Percentiles rank a stretch among this genome's conserved stretches.
phyloP scores from a whole-genome alignment of 1,284 basidiomycete species.

The Cutaneotrichosporon sp. region DNA sequence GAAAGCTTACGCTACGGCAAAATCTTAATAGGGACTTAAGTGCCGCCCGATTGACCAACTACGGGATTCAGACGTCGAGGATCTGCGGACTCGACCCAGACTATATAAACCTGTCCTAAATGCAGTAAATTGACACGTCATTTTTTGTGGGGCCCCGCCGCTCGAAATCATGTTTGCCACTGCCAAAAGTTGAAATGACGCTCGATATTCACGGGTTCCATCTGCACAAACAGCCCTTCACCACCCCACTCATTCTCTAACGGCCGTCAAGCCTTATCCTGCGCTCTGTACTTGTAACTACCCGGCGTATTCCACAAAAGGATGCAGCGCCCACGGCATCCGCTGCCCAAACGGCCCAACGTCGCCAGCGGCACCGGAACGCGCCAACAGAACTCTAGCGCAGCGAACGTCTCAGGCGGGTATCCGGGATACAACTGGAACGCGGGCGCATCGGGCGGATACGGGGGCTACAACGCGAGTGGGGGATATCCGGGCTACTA shows the following conservation, averaged over 20 bases:
- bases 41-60: conserved; percentile 11
- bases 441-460: too few relatives aligned
- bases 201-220: too few relatives aligned
- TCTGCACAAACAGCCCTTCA: too few relatives aligned
- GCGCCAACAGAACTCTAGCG: neutral
- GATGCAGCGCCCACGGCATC: conserved; percentile 4
- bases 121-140: too few relatives aligned
- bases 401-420: neutral
- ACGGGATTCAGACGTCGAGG: conserved; percentile 2
- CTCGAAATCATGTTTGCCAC: too few relatives aligned
- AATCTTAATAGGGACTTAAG: conserved; percentile 3
- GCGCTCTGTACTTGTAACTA: too few relatives aligned
- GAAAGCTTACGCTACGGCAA: conserved; percentile 10
- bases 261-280: too few relatives aligned
- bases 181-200: too few relatives aligned
- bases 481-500: conserved; percentile 6
- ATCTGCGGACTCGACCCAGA: neutral
- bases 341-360: neutral
- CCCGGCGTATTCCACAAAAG: too few relatives aligned
- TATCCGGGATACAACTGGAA: conserved; percentile 6
- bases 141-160: too few relatives aligned
- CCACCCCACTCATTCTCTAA: too few relatives aligned
- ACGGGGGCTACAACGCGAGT: conserved; percentile 7
- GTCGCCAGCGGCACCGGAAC: too few relatives aligned
- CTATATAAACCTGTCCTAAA: neutral